These are phyloP conservation scores for Cnidoscolus chayamansa DNA, from an alignment of 441 rosid genomes.

Conservation along the genomic window DNA sequence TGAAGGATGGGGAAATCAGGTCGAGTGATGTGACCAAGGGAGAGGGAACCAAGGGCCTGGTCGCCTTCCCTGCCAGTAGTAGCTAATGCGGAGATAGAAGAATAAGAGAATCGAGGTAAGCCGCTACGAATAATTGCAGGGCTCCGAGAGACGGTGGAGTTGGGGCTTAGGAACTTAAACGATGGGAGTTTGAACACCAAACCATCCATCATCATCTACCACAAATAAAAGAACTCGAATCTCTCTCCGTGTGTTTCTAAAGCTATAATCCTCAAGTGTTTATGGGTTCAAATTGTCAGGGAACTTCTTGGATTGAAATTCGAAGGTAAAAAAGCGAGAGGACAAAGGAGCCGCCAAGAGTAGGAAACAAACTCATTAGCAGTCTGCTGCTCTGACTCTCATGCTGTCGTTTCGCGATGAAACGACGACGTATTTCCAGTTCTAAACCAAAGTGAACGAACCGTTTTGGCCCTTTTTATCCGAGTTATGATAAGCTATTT, in stretches of 20 bases:
- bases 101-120: conserved; percentile 28
- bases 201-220: conserved; percentile 42
- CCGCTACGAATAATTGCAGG: conserved; percentile 26
- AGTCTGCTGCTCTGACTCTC: no score
- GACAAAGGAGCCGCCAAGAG: no score
- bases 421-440: no score
- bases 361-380: no score
- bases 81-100: conserved; percentile 28
- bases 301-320: no score
- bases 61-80: conserved; percentile 35
- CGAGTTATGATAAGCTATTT: no score
- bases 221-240: neutral
- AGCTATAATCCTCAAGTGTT: no score
- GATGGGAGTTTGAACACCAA: conserved; percentile 53
- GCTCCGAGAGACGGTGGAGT: conserved; percentile 19
- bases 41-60: conserved; percentile 28
- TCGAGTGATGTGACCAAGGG: conserved; percentile 71
- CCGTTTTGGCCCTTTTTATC: no score
- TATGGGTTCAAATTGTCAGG: no score
- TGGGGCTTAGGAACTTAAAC: conserved; percentile 39
- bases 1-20: conserved; percentile 87
- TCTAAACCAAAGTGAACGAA: no score
- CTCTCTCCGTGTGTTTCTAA: neutral
- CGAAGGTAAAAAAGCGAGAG: no score
- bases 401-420: no score